Evolutionary conservation across 345 rosid species (phyloP).

Genomic region (Erodium maritimum): DNA sequence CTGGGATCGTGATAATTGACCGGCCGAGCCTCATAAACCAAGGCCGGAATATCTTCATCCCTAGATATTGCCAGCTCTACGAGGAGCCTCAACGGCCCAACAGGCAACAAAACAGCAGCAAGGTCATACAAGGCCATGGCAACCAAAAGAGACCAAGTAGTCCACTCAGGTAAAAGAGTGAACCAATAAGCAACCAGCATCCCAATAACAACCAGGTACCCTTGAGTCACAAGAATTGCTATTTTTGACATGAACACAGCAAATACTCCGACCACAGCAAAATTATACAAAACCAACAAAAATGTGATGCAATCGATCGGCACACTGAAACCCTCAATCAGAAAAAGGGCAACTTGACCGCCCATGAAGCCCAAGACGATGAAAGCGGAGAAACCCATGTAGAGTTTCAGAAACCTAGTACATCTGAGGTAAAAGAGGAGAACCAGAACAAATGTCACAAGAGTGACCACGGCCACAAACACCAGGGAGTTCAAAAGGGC

Average conservation of each 20-base stretch:
- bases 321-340: constrained; percentile 40
- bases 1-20: constrained; percentile 33
- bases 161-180: constrained; percentile 86
- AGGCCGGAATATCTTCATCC: constrained; percentile 92
- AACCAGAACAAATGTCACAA: constrained; percentile 65
- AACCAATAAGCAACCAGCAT: constrained; percentile 88
- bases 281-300: constrained; percentile 46
- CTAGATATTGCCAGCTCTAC: constrained; percentile 94
- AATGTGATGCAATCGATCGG: constrained; percentile 63
- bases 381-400: constrained; percentile 87
- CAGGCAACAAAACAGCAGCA: constrained; percentile 89
- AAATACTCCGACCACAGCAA: constrained; percentile 73
- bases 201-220: constrained; percentile 73
- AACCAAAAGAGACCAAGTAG: constrained; percentile 78
- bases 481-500: constrained; percentile 74
- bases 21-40: constrained; percentile 87
- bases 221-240: constrained; percentile 78
- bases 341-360: constrained; percentile 52
- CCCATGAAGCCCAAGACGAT: constrained; percentile 68
- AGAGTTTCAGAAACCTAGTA: constrained; percentile 50
- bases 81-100: constrained; percentile 75
- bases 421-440: constrained; percentile 82
- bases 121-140: constrained; percentile 80
- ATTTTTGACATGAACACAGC: constrained; percentile 83
- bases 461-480: constrained; percentile 64